Evolutionary conservation across 129 eudicot species (phyloP).

Genomic region (Artemisia argyi): DNA sequence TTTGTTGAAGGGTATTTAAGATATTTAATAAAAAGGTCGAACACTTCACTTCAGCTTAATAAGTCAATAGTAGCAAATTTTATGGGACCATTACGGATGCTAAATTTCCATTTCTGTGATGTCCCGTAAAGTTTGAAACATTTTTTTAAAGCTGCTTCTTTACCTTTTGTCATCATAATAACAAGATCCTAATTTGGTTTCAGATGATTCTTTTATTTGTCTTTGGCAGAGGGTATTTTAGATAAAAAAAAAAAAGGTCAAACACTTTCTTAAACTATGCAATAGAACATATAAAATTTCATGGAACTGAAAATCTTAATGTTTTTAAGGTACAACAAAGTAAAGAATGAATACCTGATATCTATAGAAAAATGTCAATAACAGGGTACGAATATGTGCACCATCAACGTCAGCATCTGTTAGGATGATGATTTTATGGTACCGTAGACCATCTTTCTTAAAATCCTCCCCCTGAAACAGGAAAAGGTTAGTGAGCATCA

Average conservation of each 20-base stretch:
- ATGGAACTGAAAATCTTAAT: neutral
- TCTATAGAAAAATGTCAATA: slow-evolving; percentile 93
- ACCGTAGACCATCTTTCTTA: slow-evolving; percentile 79
- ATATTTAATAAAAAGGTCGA: too few relatives aligned
- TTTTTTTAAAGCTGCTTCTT: neutral
- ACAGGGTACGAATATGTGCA: slow-evolving; percentile 91
- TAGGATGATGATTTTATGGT: slow-evolving; percentile 89
- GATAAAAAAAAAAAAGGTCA: slow-evolving; percentile 16
- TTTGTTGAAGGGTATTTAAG: too few relatives aligned
- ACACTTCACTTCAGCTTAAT: too few relatives aligned
- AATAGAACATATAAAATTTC: too few relatives aligned
- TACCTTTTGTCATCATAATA: slow-evolving; percentile 10
- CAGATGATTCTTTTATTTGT: slow-evolving; percentile 2
- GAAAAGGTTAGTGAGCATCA: neutral
- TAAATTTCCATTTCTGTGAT: too few relatives aligned
- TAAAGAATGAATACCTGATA: slow-evolving; percentile 65
- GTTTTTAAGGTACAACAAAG: neutral
- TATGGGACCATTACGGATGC: too few relatives aligned
- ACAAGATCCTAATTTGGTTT: neutral
- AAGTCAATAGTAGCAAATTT: too few relatives aligned
- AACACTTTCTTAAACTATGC: too few relatives aligned
- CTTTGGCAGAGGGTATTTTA: slow-evolving; percentile 8
- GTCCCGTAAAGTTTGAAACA: neutral
- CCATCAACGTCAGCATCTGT: slow-evolving; percentile 99
- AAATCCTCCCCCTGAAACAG: slow-evolving; percentile 92